Percentiles rank a stretch among this genome's conserved stretches.
phyloP scores from a whole-genome alignment of 345 rosid genomes.

The Aquilaria sinensis region DNA sequence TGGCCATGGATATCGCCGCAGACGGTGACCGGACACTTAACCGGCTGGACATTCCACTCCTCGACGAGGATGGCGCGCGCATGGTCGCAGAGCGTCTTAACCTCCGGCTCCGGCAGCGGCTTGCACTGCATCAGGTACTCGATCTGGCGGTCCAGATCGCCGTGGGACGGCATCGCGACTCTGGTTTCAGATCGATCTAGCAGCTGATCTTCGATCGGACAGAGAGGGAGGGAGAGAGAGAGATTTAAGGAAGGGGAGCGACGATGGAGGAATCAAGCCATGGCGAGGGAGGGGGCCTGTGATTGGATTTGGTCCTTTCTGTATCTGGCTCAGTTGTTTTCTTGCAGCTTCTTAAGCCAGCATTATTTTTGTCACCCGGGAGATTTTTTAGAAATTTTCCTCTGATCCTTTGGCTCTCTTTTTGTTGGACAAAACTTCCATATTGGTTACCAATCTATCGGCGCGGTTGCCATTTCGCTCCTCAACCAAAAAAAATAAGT shows the following conservation, averaged over 20 bases:
- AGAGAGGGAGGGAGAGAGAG: conserved; percentile 1
- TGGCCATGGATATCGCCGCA: conserved; percentile 53
- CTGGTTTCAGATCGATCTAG: neutral
- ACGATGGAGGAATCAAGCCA: conserved; percentile 16
- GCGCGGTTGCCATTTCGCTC: too few relatives aligned
- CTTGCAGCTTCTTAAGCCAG: conserved; percentile 6
- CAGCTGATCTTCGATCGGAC: conserved; percentile 3
- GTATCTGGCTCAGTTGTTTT: conserved; percentile 10
- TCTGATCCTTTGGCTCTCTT: too few relatives aligned
- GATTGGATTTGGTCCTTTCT: conserved; percentile 12
- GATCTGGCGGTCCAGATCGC: conserved; percentile 57
- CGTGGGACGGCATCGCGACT: conserved; percentile 28
- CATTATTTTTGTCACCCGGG: conserved; percentile 15
- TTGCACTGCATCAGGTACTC: conserved; percentile 56
- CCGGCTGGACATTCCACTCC: conserved; percentile 55
- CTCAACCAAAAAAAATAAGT: too few relatives aligned
- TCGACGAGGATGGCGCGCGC: conserved; percentile 39
- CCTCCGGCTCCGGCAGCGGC: conserved; percentile 44
- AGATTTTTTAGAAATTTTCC: neutral
- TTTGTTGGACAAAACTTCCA: too few relatives aligned
- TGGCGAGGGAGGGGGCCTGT: conserved; percentile 15
- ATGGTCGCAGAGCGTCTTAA: conserved; percentile 40
- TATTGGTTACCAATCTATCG: too few relatives aligned
- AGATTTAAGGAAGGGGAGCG: neutral
- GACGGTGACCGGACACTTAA: conserved; percentile 48